Evolutionary conservation across 495 filamentous ascomycete genomes (phyloP), one percentile per base, ranked within the genome.

Genomic region (Lophiotrema nucula): DNA sequence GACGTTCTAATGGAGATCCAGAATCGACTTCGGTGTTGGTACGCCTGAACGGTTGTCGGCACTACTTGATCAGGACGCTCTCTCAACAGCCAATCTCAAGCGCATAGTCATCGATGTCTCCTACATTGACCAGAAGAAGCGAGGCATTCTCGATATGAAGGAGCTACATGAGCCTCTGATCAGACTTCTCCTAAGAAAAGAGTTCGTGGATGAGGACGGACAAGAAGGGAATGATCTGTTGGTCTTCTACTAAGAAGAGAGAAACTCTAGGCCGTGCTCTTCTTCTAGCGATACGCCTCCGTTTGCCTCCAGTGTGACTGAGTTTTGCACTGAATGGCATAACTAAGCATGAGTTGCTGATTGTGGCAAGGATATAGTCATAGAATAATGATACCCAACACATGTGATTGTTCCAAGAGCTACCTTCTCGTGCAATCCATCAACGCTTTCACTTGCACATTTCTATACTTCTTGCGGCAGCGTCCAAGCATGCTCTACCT

Each of bases 131-230:
- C 82, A 87, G 68, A 98, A 98, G 77, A 90, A 95, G 74, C 79
- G 91, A 42, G 88, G 88, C 4, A 84, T 97, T 48, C 83, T 95
- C 64, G 95, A 97, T 58, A 95, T 96, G 88, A 87, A 85, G 63
- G 93, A 98, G 50, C 90, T 87, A 2, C 85, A 88, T 71, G 70
- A 88, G 51, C 88, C 91, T 1, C 77, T 96, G 22, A 74, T 88
- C 28, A 76, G 81, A 58, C 77, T 91, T 56, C 77, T 96, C 2
- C 80, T 82, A 31, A 78, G 80, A 35, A 67, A 75, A 11, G 84
- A 88, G 60, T 75, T 95, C 55, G 88, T 86, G 66, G 79, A 83
- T 12, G 53, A 57, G 1, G 58, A 49, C 50, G 23, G 13, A 27
- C 8, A 62, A 23, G 49, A 23, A 16, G 53, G 27, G 28, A 26